These are phyloP conservation scores for Ophiosphaerella narmari DNA, from an alignment of 2,329 filamentous ascomycete species.

Conservation along the genomic window DNA sequence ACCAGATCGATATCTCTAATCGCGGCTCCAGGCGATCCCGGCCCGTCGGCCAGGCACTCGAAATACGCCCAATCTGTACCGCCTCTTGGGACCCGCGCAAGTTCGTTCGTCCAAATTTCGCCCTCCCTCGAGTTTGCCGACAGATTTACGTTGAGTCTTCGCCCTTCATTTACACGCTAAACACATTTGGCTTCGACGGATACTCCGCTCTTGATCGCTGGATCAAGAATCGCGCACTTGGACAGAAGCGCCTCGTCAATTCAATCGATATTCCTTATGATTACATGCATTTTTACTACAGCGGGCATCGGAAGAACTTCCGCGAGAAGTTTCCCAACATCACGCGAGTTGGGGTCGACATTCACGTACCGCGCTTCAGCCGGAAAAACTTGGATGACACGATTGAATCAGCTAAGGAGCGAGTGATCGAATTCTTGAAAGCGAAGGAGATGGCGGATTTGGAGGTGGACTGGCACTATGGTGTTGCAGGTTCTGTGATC, in stretches of 20 bases:
- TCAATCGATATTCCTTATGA: slow-evolving; percentile 13
- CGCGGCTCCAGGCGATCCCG: background rate
- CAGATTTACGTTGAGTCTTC: slow-evolving; percentile 16
- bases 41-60: background rate
- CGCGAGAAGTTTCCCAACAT: slow-evolving; percentile 14
- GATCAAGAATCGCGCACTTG: slow-evolving; percentile 9
- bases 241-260: slow-evolving; percentile 9
- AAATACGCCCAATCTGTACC: background rate
- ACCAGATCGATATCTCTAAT: background rate
- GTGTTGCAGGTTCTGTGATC: background rate
- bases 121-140: slow-evolving; percentile 10
- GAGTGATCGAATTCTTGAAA: slow-evolving; percentile 6
- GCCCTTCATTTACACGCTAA: slow-evolving; percentile 10
- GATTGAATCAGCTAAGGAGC: slow-evolving; percentile 4
- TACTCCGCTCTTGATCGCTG: slow-evolving; percentile 7
- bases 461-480: slow-evolving; percentile 6
- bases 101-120: slow-evolving; percentile 2
- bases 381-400: background rate
- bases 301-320: slow-evolving; percentile 7
- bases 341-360: slow-evolving; percentile 10
- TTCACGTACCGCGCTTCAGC: background rate
- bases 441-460: slow-evolving; percentile 8
- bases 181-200: slow-evolving; percentile 9
- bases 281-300: slow-evolving; percentile 10
- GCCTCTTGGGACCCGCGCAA: background rate